Percentiles rank a stretch among this genome's conserved stretches.
phyloP scores from a whole-genome alignment of 2,329 filamentous ascomycete genomes.

The Microascus cirrosus region DNA sequence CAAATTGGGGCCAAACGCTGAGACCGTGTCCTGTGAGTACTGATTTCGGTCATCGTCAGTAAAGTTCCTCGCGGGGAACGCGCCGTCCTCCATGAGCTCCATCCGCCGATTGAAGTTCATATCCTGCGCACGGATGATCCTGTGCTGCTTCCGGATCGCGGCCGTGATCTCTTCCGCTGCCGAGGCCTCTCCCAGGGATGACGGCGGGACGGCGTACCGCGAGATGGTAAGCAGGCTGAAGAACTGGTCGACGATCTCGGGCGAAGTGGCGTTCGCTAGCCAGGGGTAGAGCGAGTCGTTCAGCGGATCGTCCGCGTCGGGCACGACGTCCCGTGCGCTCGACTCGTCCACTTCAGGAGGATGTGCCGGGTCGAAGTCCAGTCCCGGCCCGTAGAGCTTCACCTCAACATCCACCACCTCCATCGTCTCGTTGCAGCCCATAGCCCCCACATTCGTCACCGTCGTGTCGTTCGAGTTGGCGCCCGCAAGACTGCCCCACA shows the following conservation, averaged over 20 bases:
- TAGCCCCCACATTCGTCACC: slow-evolving; percentile 17
- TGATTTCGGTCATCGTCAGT: slow-evolving; percentile 8
- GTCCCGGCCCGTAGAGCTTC: slow-evolving; percentile 11
- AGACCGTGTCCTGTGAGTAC: neutral
- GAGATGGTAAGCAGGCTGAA: slow-evolving; percentile 22
- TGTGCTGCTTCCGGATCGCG: slow-evolving; percentile 22
- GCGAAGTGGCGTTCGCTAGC: slow-evolving; percentile 14
- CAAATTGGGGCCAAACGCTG: slow-evolving; percentile 6
- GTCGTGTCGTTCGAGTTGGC: slow-evolving; percentile 12
- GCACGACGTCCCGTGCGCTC: slow-evolving; percentile 8
- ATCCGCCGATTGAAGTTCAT: slow-evolving; percentile 17
- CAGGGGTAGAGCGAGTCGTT: slow-evolving; percentile 16
- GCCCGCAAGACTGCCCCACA: slow-evolving; percentile 19
- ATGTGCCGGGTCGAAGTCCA: slow-evolving; percentile 15
- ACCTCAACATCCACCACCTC: slow-evolving; percentile 16
- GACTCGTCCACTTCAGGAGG: slow-evolving; percentile 16
- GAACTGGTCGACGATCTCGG: slow-evolving; percentile 20
- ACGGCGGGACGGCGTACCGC: slow-evolving; percentile 17
- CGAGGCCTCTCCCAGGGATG: slow-evolving; percentile 11
- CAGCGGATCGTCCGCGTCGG: slow-evolving; percentile 9
- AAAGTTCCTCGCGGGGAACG: slow-evolving; percentile 7
- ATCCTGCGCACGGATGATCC: slow-evolving; percentile 22
- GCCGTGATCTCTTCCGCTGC: slow-evolving; percentile 12
- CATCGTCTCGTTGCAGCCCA: slow-evolving; percentile 26
- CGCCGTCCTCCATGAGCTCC: slow-evolving; percentile 12